Base-by-base conservation (phyloP, 73 alveolate genomes). In the Paramecium biaurelia region DNA sequence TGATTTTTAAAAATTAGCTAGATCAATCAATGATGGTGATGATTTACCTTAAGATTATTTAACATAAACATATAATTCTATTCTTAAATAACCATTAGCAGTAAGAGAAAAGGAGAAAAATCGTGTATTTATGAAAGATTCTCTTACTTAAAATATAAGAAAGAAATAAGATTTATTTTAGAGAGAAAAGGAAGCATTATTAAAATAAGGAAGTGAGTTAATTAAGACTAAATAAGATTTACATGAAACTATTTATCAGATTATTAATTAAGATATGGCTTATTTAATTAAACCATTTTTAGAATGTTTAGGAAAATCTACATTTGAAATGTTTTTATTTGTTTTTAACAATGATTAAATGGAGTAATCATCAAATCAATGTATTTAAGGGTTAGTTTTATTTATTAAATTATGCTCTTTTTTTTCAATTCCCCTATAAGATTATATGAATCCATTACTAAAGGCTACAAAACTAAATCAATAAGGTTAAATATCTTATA, bases 11-110 rank as follows among this genome's bases (percentile, higher is more conserved):
- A 89, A 89, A 24, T 70, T 89, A 15, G 94, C 94, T 43, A 9
- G 43, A 32, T 43, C 24, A 37, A 89, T 89, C n/a, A 79, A 79
- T 42, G 94, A 89, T 70, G 94, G 94, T 72, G 89, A 68, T 14
- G 59, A 42, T 42, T 72, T 89, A 18, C 92, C 85, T 23, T 34
- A 35, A 41, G 94, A 89, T 6, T 70, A 70, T 38, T 45, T 89
- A 14, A 43, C 57, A 1, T 49, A 89, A 45, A 34, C 74, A 8
- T 89, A 89, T 58, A 41, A 49, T 21, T 43, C 82, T 15, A 89
- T 89, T 4, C 47, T 70, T 23, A 89, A 70, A 45, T 9, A 67
- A n/a, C 94, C 94, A 7, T 70, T 89, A 4, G 94, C 94, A n/a
- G 63, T 89, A 15, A 58, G 74, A 21, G 94, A 89, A 42, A 70